phyloP scores from a whole-genome alignment of 208 protist genomes.

The Naegleria lovaniensis region DNA sequence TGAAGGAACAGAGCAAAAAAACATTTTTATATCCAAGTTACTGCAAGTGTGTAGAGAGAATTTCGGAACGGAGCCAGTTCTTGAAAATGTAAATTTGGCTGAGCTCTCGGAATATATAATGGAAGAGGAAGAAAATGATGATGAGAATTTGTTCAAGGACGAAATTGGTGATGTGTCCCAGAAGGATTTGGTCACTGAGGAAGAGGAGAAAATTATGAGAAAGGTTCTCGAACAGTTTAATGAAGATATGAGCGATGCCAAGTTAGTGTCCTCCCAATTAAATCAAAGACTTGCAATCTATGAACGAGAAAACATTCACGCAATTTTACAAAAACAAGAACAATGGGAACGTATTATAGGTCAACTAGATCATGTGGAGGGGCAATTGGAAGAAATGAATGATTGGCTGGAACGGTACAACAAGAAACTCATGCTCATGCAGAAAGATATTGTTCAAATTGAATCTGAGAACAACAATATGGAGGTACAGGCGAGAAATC shows the following conservation, averaged over 20 bases:
- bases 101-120: neutral
- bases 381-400: neutral
- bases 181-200: neutral
- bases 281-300: neutral
- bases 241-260: neutral
- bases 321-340: constrained; percentile 1
- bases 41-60: neutral
- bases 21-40: constrained; percentile 16
- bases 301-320: constrained; percentile 22
- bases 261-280: neutral
- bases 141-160: neutral
- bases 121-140: constrained; percentile 13
- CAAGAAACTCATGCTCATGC: constrained; percentile 13
- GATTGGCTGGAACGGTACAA: constrained; percentile 10
- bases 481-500: neutral
- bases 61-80: neutral
- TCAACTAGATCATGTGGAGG: neutral
- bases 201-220: constrained; percentile 3
- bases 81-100: neutral
- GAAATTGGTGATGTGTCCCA: neutral
- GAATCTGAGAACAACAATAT: constrained; percentile 20
- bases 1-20: neutral
- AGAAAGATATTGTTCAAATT: constrained; percentile 26
- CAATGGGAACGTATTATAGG: neutral
- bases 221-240: constrained; percentile 20